These are phyloP conservation scores for Herpotrichia juniperi DNA, from an alignment of 2,329 filamentous ascomycete genomes.

Conservation along the genomic window DNA sequence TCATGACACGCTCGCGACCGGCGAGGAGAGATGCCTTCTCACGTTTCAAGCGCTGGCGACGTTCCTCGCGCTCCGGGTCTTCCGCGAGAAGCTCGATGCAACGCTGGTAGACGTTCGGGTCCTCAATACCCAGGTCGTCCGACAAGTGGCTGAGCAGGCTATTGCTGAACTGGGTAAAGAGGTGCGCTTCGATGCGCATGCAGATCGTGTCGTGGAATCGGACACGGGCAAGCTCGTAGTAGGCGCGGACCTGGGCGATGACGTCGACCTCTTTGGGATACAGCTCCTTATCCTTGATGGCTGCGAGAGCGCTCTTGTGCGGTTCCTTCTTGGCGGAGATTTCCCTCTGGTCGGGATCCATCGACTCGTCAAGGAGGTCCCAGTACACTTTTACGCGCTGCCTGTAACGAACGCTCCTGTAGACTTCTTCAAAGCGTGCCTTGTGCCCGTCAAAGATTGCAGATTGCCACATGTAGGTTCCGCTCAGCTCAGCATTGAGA, in stretches of 20 bases:
- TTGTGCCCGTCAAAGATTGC: constrained; percentile 26
- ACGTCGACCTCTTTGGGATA: constrained; percentile 67
- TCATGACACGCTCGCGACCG: constrained; percentile 27
- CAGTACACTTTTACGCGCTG: constrained; percentile 33
- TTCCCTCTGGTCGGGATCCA: constrained; percentile 24
- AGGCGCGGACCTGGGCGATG: constrained; percentile 68
- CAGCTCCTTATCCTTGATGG: constrained; percentile 60
- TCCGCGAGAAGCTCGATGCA: constrained; percentile 39
- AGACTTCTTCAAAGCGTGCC: constrained; percentile 19
- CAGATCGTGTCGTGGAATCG: constrained; percentile 66
- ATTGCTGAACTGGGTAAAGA: constrained; percentile 33
- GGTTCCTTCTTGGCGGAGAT: constrained; percentile 33
- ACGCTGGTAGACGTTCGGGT: constrained; percentile 14
- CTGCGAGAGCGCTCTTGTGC: constrained; percentile 49
- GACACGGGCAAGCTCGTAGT: constrained; percentile 70
- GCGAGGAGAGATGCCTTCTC: constrained; percentile 35
- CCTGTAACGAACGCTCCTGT: constrained; percentile 29
- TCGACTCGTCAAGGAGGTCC: constrained; percentile 19
- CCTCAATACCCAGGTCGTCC: constrained; percentile 24
- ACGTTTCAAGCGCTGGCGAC: constrained; percentile 26
- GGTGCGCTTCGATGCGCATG: constrained; percentile 45
- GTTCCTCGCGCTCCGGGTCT: constrained; percentile 34
- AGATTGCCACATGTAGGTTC: constrained; percentile 42
- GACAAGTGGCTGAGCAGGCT: constrained; percentile 33
- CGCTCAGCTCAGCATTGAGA: constrained; percentile 38